These are phyloP conservation scores for Boletellus ananas DNA, from an alignment of 768 basidiomycete species.

Conservation along the genomic window DNA sequence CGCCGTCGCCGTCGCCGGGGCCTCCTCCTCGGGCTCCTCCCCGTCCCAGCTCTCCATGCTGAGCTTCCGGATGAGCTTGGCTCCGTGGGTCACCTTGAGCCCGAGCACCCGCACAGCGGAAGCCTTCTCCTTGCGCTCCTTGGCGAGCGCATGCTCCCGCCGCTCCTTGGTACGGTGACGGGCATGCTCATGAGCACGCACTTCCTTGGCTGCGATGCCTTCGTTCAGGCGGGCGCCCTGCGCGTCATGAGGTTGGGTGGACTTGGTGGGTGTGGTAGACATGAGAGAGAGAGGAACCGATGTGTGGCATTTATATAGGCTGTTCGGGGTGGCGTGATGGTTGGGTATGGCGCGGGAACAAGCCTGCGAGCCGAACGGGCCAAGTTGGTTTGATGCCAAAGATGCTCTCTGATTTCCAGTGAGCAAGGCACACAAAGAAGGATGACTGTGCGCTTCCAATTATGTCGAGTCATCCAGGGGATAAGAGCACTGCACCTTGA, in stretches of 20 bases:
- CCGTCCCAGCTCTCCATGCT: conserved; percentile 32
- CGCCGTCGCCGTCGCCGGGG: not conserved
- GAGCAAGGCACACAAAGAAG: conserved; percentile 3
- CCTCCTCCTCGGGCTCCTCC: conserved; percentile 7
- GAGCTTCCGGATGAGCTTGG: conserved; percentile 21
- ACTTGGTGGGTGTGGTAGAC: conserved; percentile 27
- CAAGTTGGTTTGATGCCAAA: not conserved
- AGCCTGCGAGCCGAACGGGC: conserved; percentile 17
- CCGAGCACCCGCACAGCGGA: conserved; percentile 13
- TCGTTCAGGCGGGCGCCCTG: conserved; percentile 15
- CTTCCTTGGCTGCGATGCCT: conserved; percentile 22
- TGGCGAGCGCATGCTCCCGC: conserved; percentile 28
- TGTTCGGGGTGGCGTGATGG: conserved; percentile 21
- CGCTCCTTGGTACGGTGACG: conserved; percentile 33
- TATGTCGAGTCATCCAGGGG: conserved; percentile 18
- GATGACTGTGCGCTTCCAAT: conserved; percentile 5
- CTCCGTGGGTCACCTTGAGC: conserved; percentile 15
- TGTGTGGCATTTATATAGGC: conserved; percentile 31
- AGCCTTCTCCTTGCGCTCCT: conserved; percentile 31
- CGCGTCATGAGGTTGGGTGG: conserved; percentile 21
- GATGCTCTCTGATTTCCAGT: not conserved
- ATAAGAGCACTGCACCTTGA: conserved; percentile 23
- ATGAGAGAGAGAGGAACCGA: conserved; percentile 18
- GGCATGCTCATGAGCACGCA: conserved; percentile 32
- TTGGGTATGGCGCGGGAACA: conserved; percentile 22